Conservation (phyloP, 2,329 filamentous ascomycete genomes). For the Colletotrichum paranaense region DNA sequence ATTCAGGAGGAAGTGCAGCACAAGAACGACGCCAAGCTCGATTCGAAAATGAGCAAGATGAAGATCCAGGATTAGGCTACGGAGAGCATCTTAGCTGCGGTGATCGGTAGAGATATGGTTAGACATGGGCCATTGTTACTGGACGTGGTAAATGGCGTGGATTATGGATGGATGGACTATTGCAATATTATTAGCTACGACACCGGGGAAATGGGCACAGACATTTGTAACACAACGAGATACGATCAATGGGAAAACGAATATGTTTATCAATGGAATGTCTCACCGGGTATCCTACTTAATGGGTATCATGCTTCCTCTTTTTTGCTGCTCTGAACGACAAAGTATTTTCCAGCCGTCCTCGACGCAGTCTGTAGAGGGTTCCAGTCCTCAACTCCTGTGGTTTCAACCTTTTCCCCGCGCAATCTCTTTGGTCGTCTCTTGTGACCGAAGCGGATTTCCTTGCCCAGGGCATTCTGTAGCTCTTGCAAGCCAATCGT, state of each 20-base stretch:
- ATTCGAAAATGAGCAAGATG: constrained; percentile 43
- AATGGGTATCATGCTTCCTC: constrained; percentile 35
- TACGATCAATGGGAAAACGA: constrained; percentile 18
- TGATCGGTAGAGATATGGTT: constrained; percentile 28
- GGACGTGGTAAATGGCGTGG: background rate
- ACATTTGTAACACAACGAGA: constrained; percentile 4
- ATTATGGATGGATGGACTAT: constrained; percentile 1
- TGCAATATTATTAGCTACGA: constrained; percentile 9
- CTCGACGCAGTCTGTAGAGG: constrained; percentile 73
- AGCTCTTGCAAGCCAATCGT: constrained; percentile 70
- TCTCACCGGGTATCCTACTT: constrained; percentile 16
- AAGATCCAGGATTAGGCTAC: constrained; percentile 37
- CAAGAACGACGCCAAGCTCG: constrained; percentile 38
- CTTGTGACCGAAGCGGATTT: constrained; percentile 70
- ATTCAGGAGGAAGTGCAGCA: constrained; percentile 40
- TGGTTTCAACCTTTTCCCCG: constrained; percentile 48
- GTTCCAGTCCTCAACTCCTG: constrained; percentile 74
- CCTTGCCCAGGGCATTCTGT: constrained; percentile 65
- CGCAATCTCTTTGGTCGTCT: constrained; percentile 54
- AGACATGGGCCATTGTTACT: constrained; percentile 11
- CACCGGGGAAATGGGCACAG: background rate
- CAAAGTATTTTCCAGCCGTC: constrained; percentile 79
- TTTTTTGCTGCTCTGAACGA: constrained; percentile 72
- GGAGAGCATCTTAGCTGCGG: constrained; percentile 33
- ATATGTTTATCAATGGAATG: constrained; percentile 7